Base-by-base conservation (phyloP, 192 early-diverging fungal species). In the Borealophlyctis nickersoniae region DNA sequence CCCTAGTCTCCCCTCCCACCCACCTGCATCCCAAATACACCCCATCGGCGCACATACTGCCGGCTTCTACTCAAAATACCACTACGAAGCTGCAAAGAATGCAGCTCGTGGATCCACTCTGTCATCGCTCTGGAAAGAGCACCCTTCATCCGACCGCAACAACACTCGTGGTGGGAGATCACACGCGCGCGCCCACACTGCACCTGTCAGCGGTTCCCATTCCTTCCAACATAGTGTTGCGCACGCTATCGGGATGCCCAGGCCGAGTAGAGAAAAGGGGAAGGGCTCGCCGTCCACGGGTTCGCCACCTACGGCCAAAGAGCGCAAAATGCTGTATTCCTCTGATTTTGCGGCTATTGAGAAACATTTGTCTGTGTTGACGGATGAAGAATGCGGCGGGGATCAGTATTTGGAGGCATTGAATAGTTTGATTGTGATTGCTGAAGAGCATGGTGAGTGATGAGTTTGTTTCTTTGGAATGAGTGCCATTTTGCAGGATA, bases 21-120 rank as follows among this genome's bases (percentile, higher is more conserved):
- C 24, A 27, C 57, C 16, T 45, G 52, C 23, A 65, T 56, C 49
- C 56, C 28, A 36, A 56, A 36, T 31, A n/a, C 28, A 60, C 34
- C 78, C 78, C 7, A 52, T 63, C 54, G 78, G 78, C 9, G 78
- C 78, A 11, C 72, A 77, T 34, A 72, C 69, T 23, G 50, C 66
- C 31, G 78, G 78, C 9, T 77, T 69, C 49, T 80, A 80, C 36
- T 34, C 77, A n/a, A 79, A 74, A 58, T 31, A 65, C 23, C 60
- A 58, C 26, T 49, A 73, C 35, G 49, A 56, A 7, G 49, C 39
- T 13, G 49, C 59, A 30, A 60, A 74, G 34, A 22, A 32, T 60
- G 11, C 53, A 26, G 48, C 19, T 34, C 34, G 56, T 55, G 13
- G 65, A 16, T 28, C 60, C 26, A 62, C 65, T 23, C 30, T 67